A percentile compares a stretch with the other conserved stretches of the same genome.
Evolutionary conservation across 495 filamentous ascomycete genomes (phyloP).

Genomic region (Xylaria scruposa): DNA sequence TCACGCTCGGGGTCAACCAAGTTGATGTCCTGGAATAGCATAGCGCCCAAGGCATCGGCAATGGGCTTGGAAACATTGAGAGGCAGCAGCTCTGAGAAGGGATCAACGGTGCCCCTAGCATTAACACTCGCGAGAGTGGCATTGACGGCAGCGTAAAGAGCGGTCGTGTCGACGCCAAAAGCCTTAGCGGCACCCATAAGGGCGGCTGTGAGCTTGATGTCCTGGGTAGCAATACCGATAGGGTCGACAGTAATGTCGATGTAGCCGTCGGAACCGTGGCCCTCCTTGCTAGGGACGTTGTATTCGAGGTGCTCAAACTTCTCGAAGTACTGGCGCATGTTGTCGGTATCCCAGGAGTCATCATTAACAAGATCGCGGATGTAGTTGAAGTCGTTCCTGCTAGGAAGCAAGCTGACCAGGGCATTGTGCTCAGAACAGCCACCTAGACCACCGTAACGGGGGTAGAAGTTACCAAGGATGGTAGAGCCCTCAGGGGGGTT

Average conservation of each 20-base stretch:
- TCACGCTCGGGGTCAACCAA: conserved; percentile 42
- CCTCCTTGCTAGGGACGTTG: conserved; percentile 37
- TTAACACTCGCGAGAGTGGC: neutral
- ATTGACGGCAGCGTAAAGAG: conserved; percentile 22
- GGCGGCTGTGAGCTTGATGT: conserved; percentile 59
- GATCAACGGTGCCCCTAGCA: conserved; percentile 19
- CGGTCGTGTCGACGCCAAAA: conserved; percentile 47
- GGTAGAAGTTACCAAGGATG: conserved; percentile 56
- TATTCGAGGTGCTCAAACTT: conserved; percentile 63
- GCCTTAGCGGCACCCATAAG: conserved; percentile 58
- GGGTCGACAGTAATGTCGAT: conserved; percentile 58
- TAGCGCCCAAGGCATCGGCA: conserved; percentile 47
- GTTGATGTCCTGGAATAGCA: conserved; percentile 63
- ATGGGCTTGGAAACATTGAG: conserved; percentile 41
- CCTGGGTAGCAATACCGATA: conserved; percentile 54
- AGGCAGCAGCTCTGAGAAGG: conserved; percentile 25
- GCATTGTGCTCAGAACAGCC: conserved; percentile 60
- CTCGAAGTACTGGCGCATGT: conserved; percentile 59
- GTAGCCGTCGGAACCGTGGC: conserved; percentile 66
- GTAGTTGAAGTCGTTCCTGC: conserved; percentile 54
- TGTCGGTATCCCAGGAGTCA: conserved; percentile 49
- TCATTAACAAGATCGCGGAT: conserved; percentile 57
- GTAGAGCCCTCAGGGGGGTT: conserved; percentile 50
- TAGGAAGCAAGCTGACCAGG: conserved; percentile 49
- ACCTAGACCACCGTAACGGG: conserved; percentile 56